Conservation (phyloP, 306 rosid genomes). For the Trifolium fragiferum region DNA sequence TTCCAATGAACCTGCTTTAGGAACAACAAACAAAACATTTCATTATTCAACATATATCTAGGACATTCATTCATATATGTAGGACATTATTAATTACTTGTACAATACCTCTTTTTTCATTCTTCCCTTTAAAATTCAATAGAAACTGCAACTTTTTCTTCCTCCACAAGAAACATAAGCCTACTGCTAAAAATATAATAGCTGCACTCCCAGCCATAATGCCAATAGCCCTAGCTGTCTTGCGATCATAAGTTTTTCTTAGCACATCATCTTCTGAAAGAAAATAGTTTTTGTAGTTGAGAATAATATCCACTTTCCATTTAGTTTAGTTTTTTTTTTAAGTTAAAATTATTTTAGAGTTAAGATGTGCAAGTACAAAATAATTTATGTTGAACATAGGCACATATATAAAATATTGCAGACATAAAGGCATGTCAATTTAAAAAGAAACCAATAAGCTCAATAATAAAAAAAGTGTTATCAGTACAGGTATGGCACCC, state of each 20-base stretch:
- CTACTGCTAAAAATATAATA: constrained; percentile 50
- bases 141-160: constrained; percentile 46
- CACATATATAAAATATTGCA: constrained; percentile 12
- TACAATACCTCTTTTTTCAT: constrained; percentile 51
- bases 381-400: not conserved
- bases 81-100: not conserved
- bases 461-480: not conserved
- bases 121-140: constrained; percentile 31
- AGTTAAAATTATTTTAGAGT: not conserved
- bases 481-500: too few relatives aligned
- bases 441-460: constrained; percentile 9
- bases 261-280: constrained; percentile 38
- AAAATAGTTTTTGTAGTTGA: constrained; percentile 20
- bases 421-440: constrained; percentile 25
- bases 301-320: constrained; percentile 36
- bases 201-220: constrained; percentile 50
- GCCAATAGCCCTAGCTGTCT: constrained; percentile 46
- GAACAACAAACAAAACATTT: constrained; percentile 27
- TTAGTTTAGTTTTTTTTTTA: constrained; percentile 9
- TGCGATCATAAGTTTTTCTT: constrained; percentile 41
- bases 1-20: constrained; percentile 57
- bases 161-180: constrained; percentile 53
- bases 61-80: not conserved
- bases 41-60: constrained; percentile 14
- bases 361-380: constrained; percentile 10